phyloP scores from a whole-genome alignment of 2,329 filamentous ascomycete genomes.

The Gaeumannomyces tritici region DNA sequence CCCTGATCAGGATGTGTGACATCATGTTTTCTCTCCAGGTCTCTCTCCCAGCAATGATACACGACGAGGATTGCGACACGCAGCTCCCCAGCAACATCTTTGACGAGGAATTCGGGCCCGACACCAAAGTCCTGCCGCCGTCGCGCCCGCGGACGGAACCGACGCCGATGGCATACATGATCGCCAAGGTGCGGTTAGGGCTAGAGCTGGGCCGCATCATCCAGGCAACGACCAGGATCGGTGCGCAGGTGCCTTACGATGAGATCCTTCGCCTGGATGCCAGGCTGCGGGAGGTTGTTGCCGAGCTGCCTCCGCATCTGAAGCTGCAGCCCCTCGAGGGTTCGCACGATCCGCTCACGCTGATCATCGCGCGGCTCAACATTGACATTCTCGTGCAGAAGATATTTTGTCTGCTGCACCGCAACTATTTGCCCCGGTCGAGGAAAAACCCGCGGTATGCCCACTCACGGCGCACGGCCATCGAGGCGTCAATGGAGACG shows the following conservation, averaged over 20 bases:
- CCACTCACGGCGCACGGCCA: conserved; percentile 73
- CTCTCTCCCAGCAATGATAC: conserved; percentile 58
- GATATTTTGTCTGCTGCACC: conserved; percentile 78
- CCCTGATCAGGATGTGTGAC: conserved; percentile 63
- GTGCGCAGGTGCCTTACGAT: conserved; percentile 49
- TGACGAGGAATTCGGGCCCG: conserved; percentile 68
- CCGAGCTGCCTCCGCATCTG: conserved; percentile 70
- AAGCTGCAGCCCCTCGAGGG: conserved; percentile 67
- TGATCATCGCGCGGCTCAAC: conserved; percentile 78
- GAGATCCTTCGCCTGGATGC: conserved; percentile 54
- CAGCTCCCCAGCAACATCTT: conserved; percentile 68
- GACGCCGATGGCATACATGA: conserved; percentile 72
- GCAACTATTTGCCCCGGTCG: conserved; percentile 74
- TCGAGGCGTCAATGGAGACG: conserved; percentile 78
- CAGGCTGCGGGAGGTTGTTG: conserved; percentile 49
- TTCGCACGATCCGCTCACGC: conserved; percentile 68
- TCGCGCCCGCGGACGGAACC: conserved; percentile 59
- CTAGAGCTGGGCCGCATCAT: conserved; percentile 63
- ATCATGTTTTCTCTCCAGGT: conserved; percentile 69
- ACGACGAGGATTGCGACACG: conserved; percentile 66
- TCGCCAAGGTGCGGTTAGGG: conserved; percentile 60
- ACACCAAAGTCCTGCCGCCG: conserved; percentile 56
- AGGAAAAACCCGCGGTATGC: conserved; percentile 71
- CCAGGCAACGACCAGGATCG: conserved; percentile 50
- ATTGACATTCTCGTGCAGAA: conserved; percentile 83